Conservation (phyloP, 2,329 filamentous ascomycete species). For the Colletotrichum sp. region DNA sequence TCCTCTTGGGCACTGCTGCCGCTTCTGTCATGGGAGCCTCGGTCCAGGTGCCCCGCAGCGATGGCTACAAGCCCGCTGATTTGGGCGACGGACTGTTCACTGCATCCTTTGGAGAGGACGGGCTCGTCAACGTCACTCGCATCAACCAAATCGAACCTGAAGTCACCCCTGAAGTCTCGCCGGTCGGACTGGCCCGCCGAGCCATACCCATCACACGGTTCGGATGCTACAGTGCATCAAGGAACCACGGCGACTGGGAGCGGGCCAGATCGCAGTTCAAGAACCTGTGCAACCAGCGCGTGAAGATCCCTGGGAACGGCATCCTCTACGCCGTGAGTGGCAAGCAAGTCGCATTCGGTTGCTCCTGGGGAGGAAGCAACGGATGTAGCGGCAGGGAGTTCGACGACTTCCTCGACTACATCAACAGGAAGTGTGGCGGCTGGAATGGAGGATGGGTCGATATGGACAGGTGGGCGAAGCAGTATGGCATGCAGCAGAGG, state of each 20-base stretch:
- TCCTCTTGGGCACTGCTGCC: background rate
- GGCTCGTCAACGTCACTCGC: background rate
- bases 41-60: background rate
- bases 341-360: background rate
- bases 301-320: background rate
- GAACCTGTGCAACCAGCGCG: background rate
- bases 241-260: background rate
- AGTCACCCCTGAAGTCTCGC: too few relatives aligned
- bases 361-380: background rate
- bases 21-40: background rate
- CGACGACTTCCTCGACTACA: background rate
- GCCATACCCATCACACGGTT: background rate
- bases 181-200: background rate
- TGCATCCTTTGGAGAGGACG: background rate
- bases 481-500: background rate
- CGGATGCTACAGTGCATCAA: background rate
- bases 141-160: background rate
- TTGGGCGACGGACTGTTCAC: background rate
- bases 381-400: background rate
- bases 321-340: background rate
- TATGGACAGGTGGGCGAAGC: background rate
- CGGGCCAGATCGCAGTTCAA: background rate
- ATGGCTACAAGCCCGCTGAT: background rate
- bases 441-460: background rate
- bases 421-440: rapidly evolving